Base-by-base conservation (phyloP, 78 protist species). In the Blattamonas nauphoetae region DNA sequence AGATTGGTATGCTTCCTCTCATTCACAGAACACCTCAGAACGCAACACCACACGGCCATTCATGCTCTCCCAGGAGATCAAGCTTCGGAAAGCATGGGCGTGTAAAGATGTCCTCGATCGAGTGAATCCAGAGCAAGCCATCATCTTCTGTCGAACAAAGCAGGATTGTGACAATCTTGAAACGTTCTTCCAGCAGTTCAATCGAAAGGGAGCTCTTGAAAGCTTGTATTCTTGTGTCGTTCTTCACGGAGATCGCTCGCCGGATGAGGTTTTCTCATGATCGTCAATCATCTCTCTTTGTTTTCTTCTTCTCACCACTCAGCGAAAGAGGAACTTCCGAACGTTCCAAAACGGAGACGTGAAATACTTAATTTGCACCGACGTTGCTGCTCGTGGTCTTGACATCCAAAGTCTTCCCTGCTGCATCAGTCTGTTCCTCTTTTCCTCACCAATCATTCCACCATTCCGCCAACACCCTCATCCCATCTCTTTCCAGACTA, bases 71-170 rank as follows among this genome's bases (percentile, higher is more conserved):
- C 88, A 94, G 41, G 87, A 81, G 5, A 41, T 90, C 33, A 95
- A 95, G 71, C 44, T 38, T 4, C 85, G 94, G 78, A 95, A 95
- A 46, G 86, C 91, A 1, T 71, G 33, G 21, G 41, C 84, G 45
- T 36, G 91, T 0, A 34, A 89, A 3, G 34, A 83, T 21, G 79
- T 87, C 11, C 89, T 94, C 41, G 90, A 93, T 35, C 81, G 91
- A 34, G 84, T 89, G 89, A 85, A 93, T n/a, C 92, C 94, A 93
- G 93, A 90, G 33, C 97, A 92, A 85, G 91, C 91, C 41, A 55
- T 95, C 29, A 87, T 95, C 38, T 95, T 95, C 71, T 89, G 92
- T 11, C 85, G 97, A 21, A 95, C 97, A 5, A 4, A 90, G 2
- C 42, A 92, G 1, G 97, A 94, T 45, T 91, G 94, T 84, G 94